These are phyloP conservation scores for Dictyostelium firmibasis DNA, from an alignment of 78 protist species.

Conservation along the genomic window DNA sequence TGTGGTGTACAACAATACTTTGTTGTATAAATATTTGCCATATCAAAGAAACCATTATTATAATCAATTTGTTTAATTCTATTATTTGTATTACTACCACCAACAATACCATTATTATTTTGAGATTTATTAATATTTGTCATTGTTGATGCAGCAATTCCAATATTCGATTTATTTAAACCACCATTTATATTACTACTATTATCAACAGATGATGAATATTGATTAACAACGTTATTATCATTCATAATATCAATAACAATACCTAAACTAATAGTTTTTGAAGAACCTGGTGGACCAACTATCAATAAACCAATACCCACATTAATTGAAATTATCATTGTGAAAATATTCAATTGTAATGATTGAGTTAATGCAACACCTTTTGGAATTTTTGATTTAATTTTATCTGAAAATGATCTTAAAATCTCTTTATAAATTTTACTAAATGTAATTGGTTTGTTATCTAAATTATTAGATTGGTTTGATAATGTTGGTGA, in stretches of 20 bases:
- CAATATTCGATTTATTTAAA: not conserved
- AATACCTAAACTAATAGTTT: slow-evolving; percentile 2
- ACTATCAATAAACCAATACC: slow-evolving; percentile 26
- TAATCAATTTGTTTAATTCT: not conserved
- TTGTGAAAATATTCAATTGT: slow-evolving; percentile 14
- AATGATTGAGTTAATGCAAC: slow-evolving; percentile 29
- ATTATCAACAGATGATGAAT: not conserved
- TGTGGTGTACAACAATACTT: slow-evolving; percentile 43
- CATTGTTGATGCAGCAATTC: not conserved
- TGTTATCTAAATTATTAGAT: not conserved
- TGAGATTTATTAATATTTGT: not conserved
- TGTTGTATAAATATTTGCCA: not conserved
- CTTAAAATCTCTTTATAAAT: slow-evolving; percentile 14
- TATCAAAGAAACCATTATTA: not conserved
- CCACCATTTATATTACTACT: not conserved
- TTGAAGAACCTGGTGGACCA: slow-evolving; percentile 52
- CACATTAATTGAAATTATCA: not conserved
- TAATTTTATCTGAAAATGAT: slow-evolving; percentile 28
- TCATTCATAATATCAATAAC: slow-evolving; percentile 69
- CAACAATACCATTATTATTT: not conserved
- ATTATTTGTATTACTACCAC: not conserved
- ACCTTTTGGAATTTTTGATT: slow-evolving; percentile 44
- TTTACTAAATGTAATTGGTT: slow-evolving; percentile 16
- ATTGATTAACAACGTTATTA: not conserved
- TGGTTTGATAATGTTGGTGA: not conserved